Evolutionary conservation across 352 stramenopile species (phyloP).

Genomic region (Pythium graminicola): DNA sequence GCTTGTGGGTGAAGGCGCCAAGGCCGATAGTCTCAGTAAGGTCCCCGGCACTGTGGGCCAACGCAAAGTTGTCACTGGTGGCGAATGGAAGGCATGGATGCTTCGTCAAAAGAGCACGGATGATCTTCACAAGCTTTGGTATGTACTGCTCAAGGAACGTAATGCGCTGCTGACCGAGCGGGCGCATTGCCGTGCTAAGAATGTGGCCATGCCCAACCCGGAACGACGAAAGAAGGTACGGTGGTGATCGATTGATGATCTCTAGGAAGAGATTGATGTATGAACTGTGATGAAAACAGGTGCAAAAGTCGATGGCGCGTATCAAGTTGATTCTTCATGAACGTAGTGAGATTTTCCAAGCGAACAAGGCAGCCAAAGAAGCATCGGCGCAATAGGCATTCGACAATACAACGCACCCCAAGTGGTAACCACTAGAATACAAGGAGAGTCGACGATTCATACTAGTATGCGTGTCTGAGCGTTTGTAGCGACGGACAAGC

Average conservation of each 20-base stretch:
- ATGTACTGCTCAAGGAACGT: conserved; percentile 96
- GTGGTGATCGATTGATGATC: neutral
- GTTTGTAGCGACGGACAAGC: too few relatives aligned
- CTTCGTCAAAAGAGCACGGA: conserved; percentile 96
- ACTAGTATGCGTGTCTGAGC: too few relatives aligned
- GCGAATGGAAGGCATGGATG: conserved; percentile 94
- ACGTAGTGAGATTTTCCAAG: conserved; percentile 68
- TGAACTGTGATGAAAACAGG: conserved; percentile 19
- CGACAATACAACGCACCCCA: too few relatives aligned
- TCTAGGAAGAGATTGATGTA: neutral
- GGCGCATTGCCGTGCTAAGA: conserved; percentile 67
- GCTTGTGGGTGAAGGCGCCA: conserved; percentile 40
- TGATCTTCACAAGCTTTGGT: conserved; percentile 98
- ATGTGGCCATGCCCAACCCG: conserved; percentile 71
- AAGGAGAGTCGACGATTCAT: too few relatives aligned
- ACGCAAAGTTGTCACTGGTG: conserved; percentile 66
- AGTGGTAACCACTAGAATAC: too few relatives aligned
- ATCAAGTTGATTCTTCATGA: conserved; percentile 86
- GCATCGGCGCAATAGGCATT: conserved; percentile 1
- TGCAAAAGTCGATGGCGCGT: conserved; percentile 84
- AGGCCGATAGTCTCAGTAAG: conserved; percentile 43
- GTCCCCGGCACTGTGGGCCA: conserved; percentile 55
- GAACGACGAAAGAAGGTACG: conserved; percentile 61
- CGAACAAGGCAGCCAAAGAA: conserved; percentile 54
- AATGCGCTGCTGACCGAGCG: conserved; percentile 96